Base-by-base conservation (phyloP, 495 filamentous ascomycete species). In the Aspergillus panamensis region DNA sequence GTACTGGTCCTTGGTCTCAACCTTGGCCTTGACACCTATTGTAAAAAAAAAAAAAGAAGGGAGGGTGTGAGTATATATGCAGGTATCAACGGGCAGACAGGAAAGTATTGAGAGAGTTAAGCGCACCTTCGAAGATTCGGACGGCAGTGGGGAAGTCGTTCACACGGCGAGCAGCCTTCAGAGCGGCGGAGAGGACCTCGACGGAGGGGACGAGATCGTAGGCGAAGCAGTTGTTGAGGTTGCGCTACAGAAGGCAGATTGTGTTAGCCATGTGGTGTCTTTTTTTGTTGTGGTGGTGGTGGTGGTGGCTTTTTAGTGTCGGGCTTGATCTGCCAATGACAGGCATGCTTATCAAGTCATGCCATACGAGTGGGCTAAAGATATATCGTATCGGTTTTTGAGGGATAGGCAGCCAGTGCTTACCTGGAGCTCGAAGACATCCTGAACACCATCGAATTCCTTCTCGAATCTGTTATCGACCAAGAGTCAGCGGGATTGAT, bases 361-460 rank as follows among this genome's bases (percentile, higher is more conserved):
- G 42, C 9, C n/a, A 45, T 20, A 1, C 17, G n/a, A 16, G 42
- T 19, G 0, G 16, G 9, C 6, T 8, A 45, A 5, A 16, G 42
- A 6, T 20, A 40, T 12, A 40, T 9, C 16, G 42, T 45, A 4
- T 45, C 20, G 7, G 42, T 10, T 3, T 39, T 5, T 10, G 35
- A 8, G 10, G 35, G 8, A 10, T 10, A 8, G 35, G 8, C 25
- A 25, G 25, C 25, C 25, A 5, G 25, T 10, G 73, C 84, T 71
- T 87, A 96, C 92, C 91, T 97, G 94, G 68, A 99, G 89, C 84
- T 99, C 94, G 78, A 99, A 99, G 64, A 97, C 94, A 80, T 99
- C 94, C 77, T 97, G 89, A 51, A 99, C 94, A 70, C 76, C 74
- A 43, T 99, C 92, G 75, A 99, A 99, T 78, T 99, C 94, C 82